Conservation (phyloP, 2,329 filamentous ascomycete species). For the Trichoderma endophyticum region DNA sequence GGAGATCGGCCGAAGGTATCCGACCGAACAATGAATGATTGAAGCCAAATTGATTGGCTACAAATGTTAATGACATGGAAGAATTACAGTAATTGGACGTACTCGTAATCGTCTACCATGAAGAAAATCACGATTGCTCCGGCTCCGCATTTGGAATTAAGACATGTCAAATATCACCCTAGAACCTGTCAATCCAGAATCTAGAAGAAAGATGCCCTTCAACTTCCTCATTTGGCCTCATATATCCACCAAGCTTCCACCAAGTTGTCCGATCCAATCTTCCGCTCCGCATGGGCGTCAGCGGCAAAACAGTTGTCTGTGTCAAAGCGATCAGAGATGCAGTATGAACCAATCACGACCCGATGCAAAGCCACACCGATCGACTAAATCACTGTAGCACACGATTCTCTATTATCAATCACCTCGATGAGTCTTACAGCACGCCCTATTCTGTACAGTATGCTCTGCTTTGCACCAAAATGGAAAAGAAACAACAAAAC, state of each 20-base stretch:
- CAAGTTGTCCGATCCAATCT: not conserved
- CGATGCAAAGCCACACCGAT: not conserved
- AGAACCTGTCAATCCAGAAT: not conserved
- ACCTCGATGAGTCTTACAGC: not conserved
- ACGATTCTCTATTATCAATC: not conserved
- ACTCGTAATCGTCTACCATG: not conserved
- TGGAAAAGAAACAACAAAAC: not conserved
- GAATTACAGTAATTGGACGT: not conserved
- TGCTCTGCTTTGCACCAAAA: not conserved
- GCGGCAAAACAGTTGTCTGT: not conserved
- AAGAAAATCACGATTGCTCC: not conserved
- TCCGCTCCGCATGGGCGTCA: not conserved
- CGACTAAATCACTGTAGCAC: not conserved
- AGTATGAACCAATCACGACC: not conserved
- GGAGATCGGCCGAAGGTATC: not conserved
- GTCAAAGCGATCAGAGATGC: too few relatives aligned
- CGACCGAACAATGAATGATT: not conserved
- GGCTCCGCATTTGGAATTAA: not conserved
- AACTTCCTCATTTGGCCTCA: conserved; percentile 4
- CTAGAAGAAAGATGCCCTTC: not conserved
- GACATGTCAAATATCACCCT: not conserved
- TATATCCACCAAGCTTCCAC: not conserved
- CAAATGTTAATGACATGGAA: not conserved
- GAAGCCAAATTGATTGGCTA: not conserved
- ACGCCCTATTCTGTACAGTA: not conserved